Percentiles rank a stretch among this genome's conserved stretches.
These are phyloP conservation scores for Beta macrorhiza DNA, from an alignment of 179 eudicot species.

Conservation along the genomic window DNA sequence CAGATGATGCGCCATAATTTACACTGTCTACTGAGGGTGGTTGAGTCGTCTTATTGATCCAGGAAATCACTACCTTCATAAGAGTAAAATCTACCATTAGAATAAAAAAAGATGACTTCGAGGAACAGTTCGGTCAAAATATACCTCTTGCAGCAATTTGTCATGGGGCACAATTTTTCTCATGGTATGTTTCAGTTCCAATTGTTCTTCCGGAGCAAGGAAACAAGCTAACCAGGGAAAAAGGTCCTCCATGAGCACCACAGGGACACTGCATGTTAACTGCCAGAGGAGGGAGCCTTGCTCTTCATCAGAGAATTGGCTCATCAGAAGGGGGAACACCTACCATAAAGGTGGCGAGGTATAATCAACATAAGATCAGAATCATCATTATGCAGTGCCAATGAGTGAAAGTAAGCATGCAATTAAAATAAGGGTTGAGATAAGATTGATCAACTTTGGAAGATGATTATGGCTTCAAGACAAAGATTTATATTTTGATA, in stretches of 20 bases:
- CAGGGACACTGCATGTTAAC: slow-evolving; percentile 72
- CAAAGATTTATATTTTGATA: no score
- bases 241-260: slow-evolving; percentile 63
- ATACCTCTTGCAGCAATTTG: slow-evolving; percentile 62
- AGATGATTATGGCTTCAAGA: no score
- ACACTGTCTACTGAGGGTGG: slow-evolving; percentile 27
- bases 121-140: slow-evolving; percentile 13
- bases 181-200: slow-evolving; percentile 50
- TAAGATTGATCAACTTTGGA: no score
- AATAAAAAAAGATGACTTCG: slow-evolving; percentile 21
- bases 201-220: slow-evolving; percentile 64
- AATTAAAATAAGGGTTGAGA: not conserved
- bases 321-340: slow-evolving; percentile 73
- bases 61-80: slow-evolving; percentile 63
- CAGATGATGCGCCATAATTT: slow-evolving; percentile 33
- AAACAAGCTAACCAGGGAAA: slow-evolving; percentile 71
- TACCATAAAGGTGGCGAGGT: slow-evolving; percentile 32
- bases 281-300: slow-evolving; percentile 89
- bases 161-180: slow-evolving; percentile 63
- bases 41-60: slow-evolving; percentile 51
- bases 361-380: not conserved
- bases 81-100: slow-evolving; percentile 24
- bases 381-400: not conserved
- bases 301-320: slow-evolving; percentile 60
- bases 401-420: not conserved